Evolutionary conservation across 2,329 filamentous ascomycete species (phyloP), one percentile per base, ranked within the genome.

Genomic region (Neofusicoccum kwambonambiense): DNA sequence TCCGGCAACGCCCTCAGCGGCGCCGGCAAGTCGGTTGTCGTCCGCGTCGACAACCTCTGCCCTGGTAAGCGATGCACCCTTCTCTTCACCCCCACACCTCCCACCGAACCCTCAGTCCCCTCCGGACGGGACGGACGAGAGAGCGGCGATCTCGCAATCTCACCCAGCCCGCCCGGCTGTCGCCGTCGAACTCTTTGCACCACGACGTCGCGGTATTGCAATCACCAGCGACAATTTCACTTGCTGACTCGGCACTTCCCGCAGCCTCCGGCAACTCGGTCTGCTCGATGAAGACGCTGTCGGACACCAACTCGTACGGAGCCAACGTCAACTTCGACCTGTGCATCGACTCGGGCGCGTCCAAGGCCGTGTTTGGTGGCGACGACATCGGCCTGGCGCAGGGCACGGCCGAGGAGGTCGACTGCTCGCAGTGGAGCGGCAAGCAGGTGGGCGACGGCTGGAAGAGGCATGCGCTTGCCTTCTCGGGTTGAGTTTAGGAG

Each of bases 321-420:
- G 77, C 74, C 7, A 75, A 78, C 47, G 70, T 79, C 57, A 77
- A 80, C 69, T 79, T 80, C 67, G 76, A 80, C 63, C 70, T 79
- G 39, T 80, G 78, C 71, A 74, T 70, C 22, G 78, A 80, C 64
- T 72, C 71, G 11, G 76, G 74, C 12, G 78, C 78, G 7, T 70
- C 69, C 13, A 68, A 58, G 7, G 77, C 78, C 3, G 68, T 80
- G 57, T 80, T 80, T 61, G 73, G 71, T 1, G 68, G 67, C 49
- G 67, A 65, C 34, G 71, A 72, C 8, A 70, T 73, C n/a, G 73
- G 74, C 0, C 64, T 76, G 60, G 74, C 71, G 8, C 66, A 73
- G n/a, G 76, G 76, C 0, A 74, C 66, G 17, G 76, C 76, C 42
- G 66, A 60, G 49, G 50, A 75, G 67, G 75, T 77, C 3, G 67